These are phyloP conservation scores for Aspergillus eucalypticola DNA, from an alignment of 2,329 filamentous ascomycete species.

Conservation along the genomic window DNA sequence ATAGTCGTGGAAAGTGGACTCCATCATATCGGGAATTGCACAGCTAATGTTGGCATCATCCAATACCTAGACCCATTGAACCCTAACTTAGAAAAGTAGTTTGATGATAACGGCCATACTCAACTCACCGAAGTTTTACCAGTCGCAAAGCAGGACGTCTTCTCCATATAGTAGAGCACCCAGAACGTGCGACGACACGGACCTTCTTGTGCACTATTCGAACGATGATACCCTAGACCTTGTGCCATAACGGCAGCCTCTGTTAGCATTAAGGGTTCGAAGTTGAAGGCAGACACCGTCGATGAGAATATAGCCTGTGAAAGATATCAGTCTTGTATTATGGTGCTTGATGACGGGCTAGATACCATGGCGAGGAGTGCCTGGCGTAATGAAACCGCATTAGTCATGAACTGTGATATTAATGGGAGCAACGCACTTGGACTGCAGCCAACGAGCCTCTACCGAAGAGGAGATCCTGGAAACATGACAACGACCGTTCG, in stretches of 20 bases:
- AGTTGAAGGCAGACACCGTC: slow-evolving; percentile 38
- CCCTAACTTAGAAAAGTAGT: no score
- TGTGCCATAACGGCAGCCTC: slow-evolving; percentile 41
- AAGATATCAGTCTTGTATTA: background rate
- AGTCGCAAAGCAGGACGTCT: slow-evolving; percentile 35
- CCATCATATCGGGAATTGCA: slow-evolving; percentile 35
- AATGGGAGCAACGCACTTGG: background rate
- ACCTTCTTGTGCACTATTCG: slow-evolving; percentile 15
- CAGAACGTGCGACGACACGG: slow-evolving; percentile 38
- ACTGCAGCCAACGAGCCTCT: background rate
- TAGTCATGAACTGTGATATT: background rate
- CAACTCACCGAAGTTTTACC: slow-evolving; percentile 36
- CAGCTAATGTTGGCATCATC: slow-evolving; percentile 41
- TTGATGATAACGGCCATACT: background rate
- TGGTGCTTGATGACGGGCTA: background rate
- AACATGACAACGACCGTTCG: slow-evolving; percentile 12
- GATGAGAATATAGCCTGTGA: slow-evolving; percentile 39
- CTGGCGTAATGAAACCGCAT: slow-evolving; percentile 7
- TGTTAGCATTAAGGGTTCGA: slow-evolving; percentile 34
- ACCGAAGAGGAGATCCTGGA: slow-evolving; percentile 23
- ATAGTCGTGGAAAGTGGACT: slow-evolving; percentile 35
- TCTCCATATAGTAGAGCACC: slow-evolving; percentile 45
- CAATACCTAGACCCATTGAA: slow-evolving; percentile 27
- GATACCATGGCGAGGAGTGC: slow-evolving; percentile 29
- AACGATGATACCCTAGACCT: slow-evolving; percentile 32